These are phyloP conservation scores for Cytospora piceae DNA, from an alignment of 2,329 filamentous ascomycete species.

Conservation along the genomic window DNA sequence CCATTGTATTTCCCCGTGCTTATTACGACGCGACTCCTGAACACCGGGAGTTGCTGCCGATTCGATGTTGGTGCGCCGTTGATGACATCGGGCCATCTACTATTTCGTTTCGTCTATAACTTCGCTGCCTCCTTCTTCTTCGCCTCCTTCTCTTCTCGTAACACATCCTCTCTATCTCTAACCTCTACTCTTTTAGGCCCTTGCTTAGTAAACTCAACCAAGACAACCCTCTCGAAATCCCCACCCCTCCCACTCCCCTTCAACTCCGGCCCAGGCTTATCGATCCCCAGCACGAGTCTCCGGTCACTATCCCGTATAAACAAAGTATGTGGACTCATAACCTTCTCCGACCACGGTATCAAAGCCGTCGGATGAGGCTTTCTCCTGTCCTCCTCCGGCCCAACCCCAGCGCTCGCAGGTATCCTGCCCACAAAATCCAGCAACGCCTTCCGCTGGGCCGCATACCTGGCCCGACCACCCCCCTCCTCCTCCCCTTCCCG, in stretches of 20 bases:
- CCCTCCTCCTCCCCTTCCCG: slow-evolving; percentile 34
- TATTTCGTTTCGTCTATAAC: slow-evolving; percentile 11
- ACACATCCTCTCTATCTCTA: slow-evolving; percentile 51
- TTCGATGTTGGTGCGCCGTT: neutral
- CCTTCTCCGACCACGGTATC: slow-evolving; percentile 63
- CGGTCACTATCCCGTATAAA: slow-evolving; percentile 50
- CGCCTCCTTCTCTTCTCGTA: slow-evolving; percentile 49
- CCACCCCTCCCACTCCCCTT: slow-evolving; percentile 52
- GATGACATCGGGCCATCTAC: neutral
- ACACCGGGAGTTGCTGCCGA: neutral
- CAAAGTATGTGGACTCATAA: slow-evolving; percentile 60
- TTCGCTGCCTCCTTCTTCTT: slow-evolving; percentile 36
- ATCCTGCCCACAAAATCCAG: slow-evolving; percentile 54
- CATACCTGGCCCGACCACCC: slow-evolving; percentile 41
- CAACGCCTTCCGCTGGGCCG: slow-evolving; percentile 55
- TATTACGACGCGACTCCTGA: neutral
- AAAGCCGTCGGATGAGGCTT: slow-evolving; percentile 44
- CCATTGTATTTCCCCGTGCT: neutral
- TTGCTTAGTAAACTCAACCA: slow-evolving; percentile 57
- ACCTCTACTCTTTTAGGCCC: slow-evolving; percentile 60
- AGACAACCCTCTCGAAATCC: slow-evolving; percentile 61
- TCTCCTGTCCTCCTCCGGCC: slow-evolving; percentile 43
- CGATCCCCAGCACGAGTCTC: slow-evolving; percentile 58
- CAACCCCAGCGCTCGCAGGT: slow-evolving; percentile 38
- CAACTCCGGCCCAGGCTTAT: slow-evolving; percentile 61